phyloP scores from a whole-genome alignment of 83 land plant genomes.

The Larix sibirica region DNA sequence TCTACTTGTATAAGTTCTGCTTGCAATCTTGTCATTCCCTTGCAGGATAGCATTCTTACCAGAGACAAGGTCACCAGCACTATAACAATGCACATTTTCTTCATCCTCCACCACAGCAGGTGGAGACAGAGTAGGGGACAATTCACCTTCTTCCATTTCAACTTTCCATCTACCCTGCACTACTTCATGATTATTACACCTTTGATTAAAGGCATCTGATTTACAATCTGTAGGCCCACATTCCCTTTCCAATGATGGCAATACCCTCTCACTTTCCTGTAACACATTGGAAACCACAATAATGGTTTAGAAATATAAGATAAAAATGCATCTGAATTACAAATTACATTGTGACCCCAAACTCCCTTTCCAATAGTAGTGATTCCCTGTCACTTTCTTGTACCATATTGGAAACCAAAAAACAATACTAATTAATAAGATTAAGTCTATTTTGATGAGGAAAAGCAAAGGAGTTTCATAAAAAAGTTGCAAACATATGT shows the following conservation, averaged over 20 bases:
- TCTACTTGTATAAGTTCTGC: slow-evolving; percentile 30
- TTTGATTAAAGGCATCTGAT: background rate
- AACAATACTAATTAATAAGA: too few relatives aligned
- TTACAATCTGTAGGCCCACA: slow-evolving; percentile 10
- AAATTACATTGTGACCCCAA: too few relatives aligned
- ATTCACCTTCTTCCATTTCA: slow-evolving; percentile 46
- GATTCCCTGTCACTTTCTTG: too few relatives aligned
- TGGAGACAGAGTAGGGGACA: slow-evolving; percentile 56
- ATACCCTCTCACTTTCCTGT: too few relatives aligned
- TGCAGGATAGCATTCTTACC: slow-evolving; percentile 15
- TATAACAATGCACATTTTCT: slow-evolving; percentile 37
- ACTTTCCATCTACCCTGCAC: slow-evolving; percentile 14
- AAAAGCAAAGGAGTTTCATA: too few relatives aligned
- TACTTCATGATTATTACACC: slow-evolving; percentile 20
- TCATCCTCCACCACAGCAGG: slow-evolving; percentile 62
- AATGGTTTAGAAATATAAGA: too few relatives aligned
- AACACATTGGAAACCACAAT: too few relatives aligned
- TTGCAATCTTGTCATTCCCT: slow-evolving; percentile 21
- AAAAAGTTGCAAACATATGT: too few relatives aligned
- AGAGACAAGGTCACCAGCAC: slow-evolving; percentile 9
- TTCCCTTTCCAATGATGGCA: slow-evolving; percentile 6
- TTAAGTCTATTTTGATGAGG: too few relatives aligned
- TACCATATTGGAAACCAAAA: too few relatives aligned
- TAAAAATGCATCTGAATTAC: too few relatives aligned
- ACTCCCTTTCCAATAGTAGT: too few relatives aligned